Base-by-base conservation (phyloP, 2,329 filamentous ascomycete genomes). In the Sarocladium oryzae region DNA sequence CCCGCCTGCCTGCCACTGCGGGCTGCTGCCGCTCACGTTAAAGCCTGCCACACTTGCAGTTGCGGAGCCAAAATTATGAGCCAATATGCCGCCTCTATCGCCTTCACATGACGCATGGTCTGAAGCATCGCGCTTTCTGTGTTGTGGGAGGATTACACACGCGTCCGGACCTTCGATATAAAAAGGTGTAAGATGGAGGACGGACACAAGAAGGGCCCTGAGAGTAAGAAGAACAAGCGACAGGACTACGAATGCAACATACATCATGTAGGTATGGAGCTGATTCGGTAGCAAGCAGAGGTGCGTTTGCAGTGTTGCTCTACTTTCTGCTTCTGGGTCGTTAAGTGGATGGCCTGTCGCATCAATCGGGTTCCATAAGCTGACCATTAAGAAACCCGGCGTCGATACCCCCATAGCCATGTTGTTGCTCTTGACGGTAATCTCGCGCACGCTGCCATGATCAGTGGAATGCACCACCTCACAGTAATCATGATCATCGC, bases 401-500 rank as follows among this genome's bases (percentile, higher is more conserved):
- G 79, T 84, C 1, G 88, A 80, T 1, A 99, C 87, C 8, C 93
- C 91, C 93, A 97, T 97, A 16, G 89, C 90, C 89, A 92, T 96
- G 61, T 85, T 95, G 57, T 95, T 82, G 62, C 86, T 91, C 71
- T 99, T 99, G 60, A 97, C 90, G 0, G 93, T 99, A 56, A 96
- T 95, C 66, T 99, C 93, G 46, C 74, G 76, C 28, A 85, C 80
- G 23, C 77, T 79, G 30, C 76, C 77, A 56, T 83, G 82, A 53
- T 84, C 81, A 16, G 81, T 76, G 2, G 83, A 81, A 66, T 99
- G 93, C 1, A 84, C 77, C 6, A 97, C 72, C 61, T 96, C 90
- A 69, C 93, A 99, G 70, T 97, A 96, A 70, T 99, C 93, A 70
- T 99, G 93, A 63, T 99, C 93, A 60, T 99, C 93, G 10, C 93